These are phyloP conservation scores for Tolypocladium endophyticum DNA, from an alignment of 2,329 filamentous ascomycete genomes.

Conservation along the genomic window DNA sequence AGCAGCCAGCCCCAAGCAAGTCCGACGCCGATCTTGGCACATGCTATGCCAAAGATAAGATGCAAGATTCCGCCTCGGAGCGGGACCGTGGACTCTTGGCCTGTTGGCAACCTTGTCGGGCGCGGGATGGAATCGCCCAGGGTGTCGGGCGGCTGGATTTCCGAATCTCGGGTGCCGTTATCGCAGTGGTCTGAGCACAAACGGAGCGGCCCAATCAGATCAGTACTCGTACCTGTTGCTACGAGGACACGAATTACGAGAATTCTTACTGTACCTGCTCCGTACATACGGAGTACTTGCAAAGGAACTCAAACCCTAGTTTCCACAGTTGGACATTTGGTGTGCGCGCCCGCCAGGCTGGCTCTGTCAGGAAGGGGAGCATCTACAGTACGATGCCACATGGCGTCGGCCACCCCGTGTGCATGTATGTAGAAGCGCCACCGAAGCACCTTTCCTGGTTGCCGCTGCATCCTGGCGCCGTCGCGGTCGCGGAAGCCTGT, in stretches of 20 bases:
- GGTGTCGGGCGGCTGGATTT: not conserved
- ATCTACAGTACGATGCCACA: not conserved
- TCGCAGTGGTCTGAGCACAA: not conserved
- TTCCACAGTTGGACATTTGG: not conserved
- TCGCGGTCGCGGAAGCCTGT: not conserved
- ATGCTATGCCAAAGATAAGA: not conserved
- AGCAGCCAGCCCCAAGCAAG: too few species aligned
- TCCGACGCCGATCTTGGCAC: too few species aligned
- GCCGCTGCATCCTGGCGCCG: not conserved
- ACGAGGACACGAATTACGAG: not conserved
- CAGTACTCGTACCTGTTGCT: not conserved
- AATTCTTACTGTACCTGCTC: too few species aligned
- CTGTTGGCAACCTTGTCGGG: not conserved
- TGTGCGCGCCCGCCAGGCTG: not conserved
- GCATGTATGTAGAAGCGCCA: not conserved
- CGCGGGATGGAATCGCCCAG: not conserved
- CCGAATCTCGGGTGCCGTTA: not conserved
- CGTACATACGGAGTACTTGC: too few species aligned
- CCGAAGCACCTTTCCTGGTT: not conserved
- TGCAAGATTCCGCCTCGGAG: not conserved
- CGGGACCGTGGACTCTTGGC: not conserved
- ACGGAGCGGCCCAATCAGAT: not conserved
- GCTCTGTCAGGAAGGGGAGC: not conserved
- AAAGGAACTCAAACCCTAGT: too few species aligned
- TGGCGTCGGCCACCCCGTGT: not conserved